phyloP scores from a whole-genome alignment of 495 filamentous ascomycete genomes.

The Pyronema omphalodes region DNA sequence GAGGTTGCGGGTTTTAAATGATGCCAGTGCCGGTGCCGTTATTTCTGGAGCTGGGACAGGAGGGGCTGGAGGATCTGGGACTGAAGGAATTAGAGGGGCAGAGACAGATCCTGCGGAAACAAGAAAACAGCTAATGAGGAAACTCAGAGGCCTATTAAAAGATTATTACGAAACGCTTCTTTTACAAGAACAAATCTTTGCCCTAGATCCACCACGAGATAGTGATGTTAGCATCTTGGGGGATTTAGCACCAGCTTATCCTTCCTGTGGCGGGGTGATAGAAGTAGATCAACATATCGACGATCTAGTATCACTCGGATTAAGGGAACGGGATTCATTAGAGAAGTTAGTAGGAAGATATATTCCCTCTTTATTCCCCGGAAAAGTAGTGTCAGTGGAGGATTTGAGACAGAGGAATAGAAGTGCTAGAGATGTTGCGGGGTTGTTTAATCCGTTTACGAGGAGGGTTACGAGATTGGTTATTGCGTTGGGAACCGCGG shows the following conservation, averaged over 20 bases:
- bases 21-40: too few relatives aligned
- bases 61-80: neutral
- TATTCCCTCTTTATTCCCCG: slow-evolving; percentile 15
- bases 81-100: too few relatives aligned
- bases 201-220: slow-evolving; percentile 17
- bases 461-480: slow-evolving; percentile 14
- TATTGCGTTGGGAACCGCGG: slow-evolving; percentile 16
- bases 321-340: slow-evolving; percentile 16
- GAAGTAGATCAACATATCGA: slow-evolving; percentile 2
- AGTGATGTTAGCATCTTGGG: slow-evolving; percentile 12
- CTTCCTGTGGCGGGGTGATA: slow-evolving; percentile 2
- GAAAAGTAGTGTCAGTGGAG: slow-evolving; percentile 14
- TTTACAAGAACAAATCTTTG: slow-evolving; percentile 19
- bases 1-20: neutral
- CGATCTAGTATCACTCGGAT: slow-evolving; percentile 16
- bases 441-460: slow-evolving; percentile 18
- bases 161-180: slow-evolving; percentile 15
- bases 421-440: slow-evolving; percentile 16
- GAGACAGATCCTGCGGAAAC: neutral
- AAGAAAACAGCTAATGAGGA: neutral
- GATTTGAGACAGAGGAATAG: slow-evolving; percentile 13
- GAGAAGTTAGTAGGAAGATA: slow-evolving; percentile 17
- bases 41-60: neutral
- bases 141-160: neutral
- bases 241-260: slow-evolving; percentile 12